A percentile compares a stretch with the other conserved stretches of the same genome.
phyloP scores from a whole-genome alignment of 2,329 filamentous ascomycete species.

The Pyricularia sp. region DNA sequence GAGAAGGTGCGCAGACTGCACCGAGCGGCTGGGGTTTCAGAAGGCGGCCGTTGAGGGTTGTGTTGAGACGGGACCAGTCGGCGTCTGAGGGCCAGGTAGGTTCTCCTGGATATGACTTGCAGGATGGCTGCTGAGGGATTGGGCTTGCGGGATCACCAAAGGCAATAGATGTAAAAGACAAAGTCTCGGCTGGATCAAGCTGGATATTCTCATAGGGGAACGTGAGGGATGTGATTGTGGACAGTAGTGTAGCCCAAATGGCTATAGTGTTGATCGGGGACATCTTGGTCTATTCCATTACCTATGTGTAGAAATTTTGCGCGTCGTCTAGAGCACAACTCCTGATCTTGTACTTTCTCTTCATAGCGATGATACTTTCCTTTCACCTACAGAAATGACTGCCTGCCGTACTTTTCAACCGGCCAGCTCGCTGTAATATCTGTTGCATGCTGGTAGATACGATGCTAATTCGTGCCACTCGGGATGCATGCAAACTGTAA shows the following conservation, averaged over 20 bases:
- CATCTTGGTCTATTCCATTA: not conserved
- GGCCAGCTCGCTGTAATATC: not conserved
- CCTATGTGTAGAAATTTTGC: not conserved
- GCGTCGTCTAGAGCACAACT: not conserved
- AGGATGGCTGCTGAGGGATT: slow-evolving; percentile 9
- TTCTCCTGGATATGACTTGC: slow-evolving; percentile 20
- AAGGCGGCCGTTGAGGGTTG: slow-evolving; percentile 19
- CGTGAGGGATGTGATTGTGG: slow-evolving; percentile 3
- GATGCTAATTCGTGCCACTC: not conserved
- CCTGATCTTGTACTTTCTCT: not conserved
- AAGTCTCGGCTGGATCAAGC: not conserved
- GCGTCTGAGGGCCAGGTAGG: slow-evolving; percentile 18
- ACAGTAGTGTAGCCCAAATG: not conserved
- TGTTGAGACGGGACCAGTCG: slow-evolving; percentile 21
- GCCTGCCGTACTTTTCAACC: not conserved
- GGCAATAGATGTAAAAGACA: slow-evolving; percentile 3
- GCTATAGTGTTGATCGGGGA: not conserved
- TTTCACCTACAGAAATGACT: not conserved
- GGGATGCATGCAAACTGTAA: not conserved
- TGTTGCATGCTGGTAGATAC: not conserved
- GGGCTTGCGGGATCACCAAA: slow-evolving; percentile 6
- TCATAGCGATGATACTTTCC: not conserved
- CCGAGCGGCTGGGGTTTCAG: slow-evolving; percentile 21
- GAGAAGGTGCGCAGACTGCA: slow-evolving; percentile 20
- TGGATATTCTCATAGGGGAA: slow-evolving; percentile 6